These are phyloP conservation scores for Jatropha curcas DNA, from an alignment of 345 rosid genomes.

Conservation along the genomic window DNA sequence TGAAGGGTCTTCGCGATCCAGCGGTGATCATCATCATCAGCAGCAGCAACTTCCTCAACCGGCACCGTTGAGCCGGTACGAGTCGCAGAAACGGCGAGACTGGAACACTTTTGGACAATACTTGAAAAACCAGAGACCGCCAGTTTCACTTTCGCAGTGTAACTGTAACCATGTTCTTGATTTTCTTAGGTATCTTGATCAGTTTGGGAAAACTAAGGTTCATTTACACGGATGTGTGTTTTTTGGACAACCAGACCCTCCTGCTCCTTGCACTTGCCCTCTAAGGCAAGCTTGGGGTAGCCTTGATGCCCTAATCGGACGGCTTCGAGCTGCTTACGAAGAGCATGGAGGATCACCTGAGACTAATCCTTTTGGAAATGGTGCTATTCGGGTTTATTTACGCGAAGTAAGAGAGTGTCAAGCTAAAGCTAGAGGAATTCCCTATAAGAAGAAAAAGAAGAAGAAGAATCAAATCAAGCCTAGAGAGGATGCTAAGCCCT, in stretches of 20 bases:
- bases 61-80: constrained; percentile 68
- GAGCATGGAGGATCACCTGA: constrained; percentile 71
- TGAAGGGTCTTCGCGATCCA: constrained; percentile 49
- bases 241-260: constrained; percentile 83
- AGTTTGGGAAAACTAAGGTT: constrained; percentile 84
- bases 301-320: constrained; percentile 84
- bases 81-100: constrained; percentile 79
- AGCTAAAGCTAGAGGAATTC: constrained; percentile 82
- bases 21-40: constrained; percentile 25
- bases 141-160: constrained; percentile 54
- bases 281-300: constrained; percentile 90
- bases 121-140: constrained; percentile 71
- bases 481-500: constrained; percentile 30
- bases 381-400: constrained; percentile 68
- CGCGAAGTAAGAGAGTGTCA: constrained; percentile 78
- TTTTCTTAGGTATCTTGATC: constrained; percentile 74
- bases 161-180: constrained; percentile 66
- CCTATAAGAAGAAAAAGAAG: constrained; percentile 79
- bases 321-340: constrained; percentile 82
- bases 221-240: constrained; percentile 69
- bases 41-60: constrained; percentile 23
- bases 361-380: constrained; percentile 75
- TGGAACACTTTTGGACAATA: constrained; percentile 91
- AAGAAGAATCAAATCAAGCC: constrained; percentile 49
- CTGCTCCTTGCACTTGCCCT: constrained; percentile 85